Evolutionary conservation across 176 grass and related monocot species (phyloP).

Genomic region (Oryza meridionalis): DNA sequence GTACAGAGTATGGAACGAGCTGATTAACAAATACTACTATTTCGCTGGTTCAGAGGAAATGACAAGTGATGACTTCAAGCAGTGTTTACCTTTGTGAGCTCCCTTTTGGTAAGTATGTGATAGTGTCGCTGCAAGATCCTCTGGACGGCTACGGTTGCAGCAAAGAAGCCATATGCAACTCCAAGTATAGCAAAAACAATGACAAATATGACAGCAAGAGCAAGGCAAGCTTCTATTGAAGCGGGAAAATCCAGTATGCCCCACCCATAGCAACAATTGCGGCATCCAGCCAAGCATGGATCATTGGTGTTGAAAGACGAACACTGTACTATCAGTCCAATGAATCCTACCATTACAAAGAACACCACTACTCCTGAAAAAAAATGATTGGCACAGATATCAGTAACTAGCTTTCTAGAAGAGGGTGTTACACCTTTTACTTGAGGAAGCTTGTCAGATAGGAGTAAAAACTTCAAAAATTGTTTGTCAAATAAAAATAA

Average conservation of each 20-base stretch:
- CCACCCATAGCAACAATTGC: conserved; percentile 76
- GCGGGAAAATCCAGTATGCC: conserved; percentile 69
- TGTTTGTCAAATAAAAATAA: not conserved
- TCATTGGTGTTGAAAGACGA: conserved; percentile 65
- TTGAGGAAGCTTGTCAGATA: not conserved
- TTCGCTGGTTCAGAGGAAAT: not conserved
- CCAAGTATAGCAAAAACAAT: conserved; percentile 78
- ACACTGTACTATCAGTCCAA: conserved; percentile 77
- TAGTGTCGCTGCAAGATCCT: conserved; percentile 89
- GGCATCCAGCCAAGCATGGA: conserved; percentile 67
- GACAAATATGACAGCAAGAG: conserved; percentile 78
- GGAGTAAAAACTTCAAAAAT: not conserved
- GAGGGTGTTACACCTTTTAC: not conserved
- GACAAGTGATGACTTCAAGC: not conserved
- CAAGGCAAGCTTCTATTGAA: conserved; percentile 84
- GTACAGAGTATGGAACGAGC: not conserved
- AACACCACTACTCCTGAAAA: conserved; percentile 75
- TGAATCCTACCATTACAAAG: conserved; percentile 79
- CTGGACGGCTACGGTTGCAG: conserved; percentile 79
- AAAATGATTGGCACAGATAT: not conserved
- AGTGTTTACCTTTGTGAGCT: conserved; percentile 75
- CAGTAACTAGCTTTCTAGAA: not conserved
- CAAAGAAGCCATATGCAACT: conserved; percentile 78
- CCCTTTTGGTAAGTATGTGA: conserved; percentile 77
- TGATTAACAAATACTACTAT: not conserved